Conservation (phyloP, 2,329 filamentous ascomycete genomes). For the Nigrograna mackinnonii region DNA sequence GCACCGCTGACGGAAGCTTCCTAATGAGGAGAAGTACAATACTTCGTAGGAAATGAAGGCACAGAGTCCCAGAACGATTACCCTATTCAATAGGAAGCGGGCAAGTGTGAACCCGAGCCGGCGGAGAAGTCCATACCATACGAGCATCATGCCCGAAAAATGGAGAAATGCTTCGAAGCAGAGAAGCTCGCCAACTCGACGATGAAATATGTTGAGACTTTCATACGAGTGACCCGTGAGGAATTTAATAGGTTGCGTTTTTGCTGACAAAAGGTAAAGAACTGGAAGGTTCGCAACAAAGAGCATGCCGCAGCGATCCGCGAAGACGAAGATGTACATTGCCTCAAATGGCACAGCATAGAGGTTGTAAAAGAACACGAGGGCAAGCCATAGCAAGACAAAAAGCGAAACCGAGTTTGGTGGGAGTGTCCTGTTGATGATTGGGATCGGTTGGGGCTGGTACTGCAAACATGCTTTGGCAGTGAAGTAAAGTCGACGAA, state of each 20-base stretch:
- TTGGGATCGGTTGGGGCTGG: slow-evolving; percentile 61
- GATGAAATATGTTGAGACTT: slow-evolving; percentile 67
- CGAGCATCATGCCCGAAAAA: slow-evolving; percentile 55
- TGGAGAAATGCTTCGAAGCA: slow-evolving; percentile 64
- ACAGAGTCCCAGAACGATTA: slow-evolving; percentile 58
- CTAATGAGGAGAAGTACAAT: slow-evolving; percentile 65
- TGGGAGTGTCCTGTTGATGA: slow-evolving; percentile 61
- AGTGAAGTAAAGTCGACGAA: slow-evolving; percentile 23
- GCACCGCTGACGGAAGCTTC: slow-evolving; percentile 61
- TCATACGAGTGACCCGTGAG: slow-evolving; percentile 69
- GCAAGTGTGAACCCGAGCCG: slow-evolving; percentile 54
- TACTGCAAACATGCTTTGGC: slow-evolving; percentile 51
- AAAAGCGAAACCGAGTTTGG: slow-evolving; percentile 60
- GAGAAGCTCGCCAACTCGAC: slow-evolving; percentile 64
- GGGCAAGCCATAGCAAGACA: slow-evolving; percentile 53
- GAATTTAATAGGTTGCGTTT: slow-evolving; percentile 65
- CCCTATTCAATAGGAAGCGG: slow-evolving; percentile 55
- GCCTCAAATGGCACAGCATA: slow-evolving; percentile 54
- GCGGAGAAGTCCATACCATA: slow-evolving; percentile 58
- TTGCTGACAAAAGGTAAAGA: slow-evolving; percentile 67
- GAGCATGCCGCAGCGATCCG: slow-evolving; percentile 60
- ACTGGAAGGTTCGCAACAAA: slow-evolving; percentile 56
- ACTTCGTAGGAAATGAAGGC: slow-evolving; percentile 62
- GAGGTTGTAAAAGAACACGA: slow-evolving; percentile 63
- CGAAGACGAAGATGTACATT: slow-evolving; percentile 60